Conservation (phyloP, 2,329 filamentous ascomycete species). For the Cercospora janseana region DNA sequence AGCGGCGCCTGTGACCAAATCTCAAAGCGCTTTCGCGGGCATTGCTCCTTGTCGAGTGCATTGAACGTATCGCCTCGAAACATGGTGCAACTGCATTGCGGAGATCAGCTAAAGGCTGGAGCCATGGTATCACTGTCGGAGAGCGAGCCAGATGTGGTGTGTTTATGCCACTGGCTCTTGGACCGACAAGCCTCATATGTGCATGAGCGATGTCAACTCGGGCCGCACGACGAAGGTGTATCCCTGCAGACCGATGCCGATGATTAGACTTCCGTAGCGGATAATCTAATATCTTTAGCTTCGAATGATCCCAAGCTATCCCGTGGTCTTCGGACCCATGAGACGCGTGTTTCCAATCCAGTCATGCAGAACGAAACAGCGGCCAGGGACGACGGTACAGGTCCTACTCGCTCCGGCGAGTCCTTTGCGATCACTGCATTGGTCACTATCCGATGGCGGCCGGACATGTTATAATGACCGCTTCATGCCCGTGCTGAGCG, state of each 20-base stretch:
- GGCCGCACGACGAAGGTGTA: not conserved
- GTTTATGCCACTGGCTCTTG: no score
- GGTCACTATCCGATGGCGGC: not conserved
- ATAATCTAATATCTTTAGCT: slow-evolving; percentile 17
- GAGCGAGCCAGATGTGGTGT: no score
- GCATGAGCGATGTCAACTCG: no score
- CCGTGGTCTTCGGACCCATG: slow-evolving; percentile 16
- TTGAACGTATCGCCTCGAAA: no score
- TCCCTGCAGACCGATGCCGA: slow-evolving; percentile 13
- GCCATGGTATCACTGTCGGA: no score
- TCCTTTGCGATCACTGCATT: not conserved
- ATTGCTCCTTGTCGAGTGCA: no score
- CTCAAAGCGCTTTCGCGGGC: no score
- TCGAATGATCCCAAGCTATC: slow-evolving; percentile 17
- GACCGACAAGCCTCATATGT: no score
- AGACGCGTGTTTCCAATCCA: slow-evolving; percentile 12
- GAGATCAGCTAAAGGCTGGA: no score
- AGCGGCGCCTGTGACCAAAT: no score
- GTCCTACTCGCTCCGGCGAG: slow-evolving; percentile 1
- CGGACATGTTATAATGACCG: not conserved
- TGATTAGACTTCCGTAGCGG: slow-evolving; percentile 8
- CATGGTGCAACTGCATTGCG: no score
- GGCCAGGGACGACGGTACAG: slow-evolving; percentile 6
- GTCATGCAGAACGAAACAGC: slow-evolving; percentile 11
- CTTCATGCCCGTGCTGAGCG: not conserved